Evolutionary conservation across 1,139 yeast genomes (phyloP), one percentile per base, ranked within the genome.

Genomic region (Yamadazyma diddensiae): DNA sequence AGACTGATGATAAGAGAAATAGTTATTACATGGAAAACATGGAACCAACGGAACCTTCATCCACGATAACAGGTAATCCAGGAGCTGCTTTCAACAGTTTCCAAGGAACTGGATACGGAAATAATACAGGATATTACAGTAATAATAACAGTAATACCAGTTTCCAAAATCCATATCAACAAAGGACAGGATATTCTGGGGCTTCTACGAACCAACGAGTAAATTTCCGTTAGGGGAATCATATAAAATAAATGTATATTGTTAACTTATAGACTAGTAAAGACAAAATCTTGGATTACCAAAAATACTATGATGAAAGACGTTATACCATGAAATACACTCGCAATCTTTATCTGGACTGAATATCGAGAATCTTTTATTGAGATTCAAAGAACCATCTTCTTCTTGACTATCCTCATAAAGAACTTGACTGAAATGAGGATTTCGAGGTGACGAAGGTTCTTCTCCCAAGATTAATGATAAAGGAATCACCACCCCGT

Each of bases 291-390:
- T 62, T 3, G 70, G 70, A 35, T 61, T 65, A 0, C 77, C 77
- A 47, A 71, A 71, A 14, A 71, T 55, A 32, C 73, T 63, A 34
- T 70, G 71, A 39, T 64, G 73, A 43, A 72, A 65, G 1, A 71
- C 64, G 38, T 64, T 70, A 34, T 50, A 65, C 77, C 77, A 72
- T 1, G 75, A 71, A 10, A 71, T 62, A n/a, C 61, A 62, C 32
- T 63, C 69, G 50, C 77, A 72, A 24, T 54, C 45, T 9, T 43
- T 41, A 14, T 45, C 55, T 16, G 42, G 38, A 30, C 54, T 50
- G 33, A 48, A 50, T 8, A 46, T 45, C 5, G 47, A 39, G 24
- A 41, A 44, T 25, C 49, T 28, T 22, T 42, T 45, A 3, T 24
- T 8, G 20, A 34, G 15, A 24, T 26, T 21, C 3, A 17, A 10